These are phyloP conservation scores for Ustilago esculenta DNA, from an alignment of 1,284 basidiomycete genomes.

Conservation along the genomic window DNA sequence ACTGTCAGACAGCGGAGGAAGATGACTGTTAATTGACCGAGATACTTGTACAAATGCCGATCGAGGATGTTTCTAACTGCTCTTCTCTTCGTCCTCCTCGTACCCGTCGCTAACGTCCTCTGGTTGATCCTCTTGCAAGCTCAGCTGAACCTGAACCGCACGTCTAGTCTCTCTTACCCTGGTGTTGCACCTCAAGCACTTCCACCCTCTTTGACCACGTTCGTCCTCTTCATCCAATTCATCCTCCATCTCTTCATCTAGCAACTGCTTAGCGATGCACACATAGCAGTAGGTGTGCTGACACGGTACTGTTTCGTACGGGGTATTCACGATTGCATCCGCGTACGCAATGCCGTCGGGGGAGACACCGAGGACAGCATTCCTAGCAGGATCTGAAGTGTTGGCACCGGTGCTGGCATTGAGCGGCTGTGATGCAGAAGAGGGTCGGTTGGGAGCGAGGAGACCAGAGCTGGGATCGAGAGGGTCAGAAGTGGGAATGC, in stretches of 20 bases:
- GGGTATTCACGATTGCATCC: constrained; percentile 52
- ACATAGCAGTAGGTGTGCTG: constrained; percentile 63
- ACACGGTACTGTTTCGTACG: constrained; percentile 64
- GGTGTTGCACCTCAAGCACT: constrained; percentile 60
- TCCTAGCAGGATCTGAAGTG: constrained; percentile 4
- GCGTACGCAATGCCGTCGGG: constrained; percentile 59
- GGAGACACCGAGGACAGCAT: constrained; percentile 36
- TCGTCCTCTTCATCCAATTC: constrained; percentile 53
- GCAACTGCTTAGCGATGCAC: constrained; percentile 59
- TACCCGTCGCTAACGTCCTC: constrained; percentile 4
- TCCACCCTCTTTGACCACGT: constrained; percentile 50
- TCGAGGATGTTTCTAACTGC: too few species aligned
- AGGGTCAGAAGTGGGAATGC: constrained; percentile 58
- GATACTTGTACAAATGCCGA: too few species aligned
- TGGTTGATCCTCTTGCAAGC: background rate
- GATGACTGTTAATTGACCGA: too few species aligned
- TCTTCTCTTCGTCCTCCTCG: constrained; percentile 5
- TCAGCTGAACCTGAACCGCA: background rate
- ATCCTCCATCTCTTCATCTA: constrained; percentile 62
- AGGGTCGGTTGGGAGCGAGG: constrained; percentile 27
- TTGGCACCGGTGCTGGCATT: constrained; percentile 19
- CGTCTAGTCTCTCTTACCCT: constrained; percentile 37
- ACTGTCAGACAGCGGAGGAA: too few species aligned
- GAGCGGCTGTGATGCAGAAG: constrained; percentile 27
- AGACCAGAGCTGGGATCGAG: constrained; percentile 55